A percentile compares a stretch with the other conserved stretches of the same genome.
phyloP scores from a whole-genome alignment of 148 eudicot species.

The Vaccinium myrtillus region DNA sequence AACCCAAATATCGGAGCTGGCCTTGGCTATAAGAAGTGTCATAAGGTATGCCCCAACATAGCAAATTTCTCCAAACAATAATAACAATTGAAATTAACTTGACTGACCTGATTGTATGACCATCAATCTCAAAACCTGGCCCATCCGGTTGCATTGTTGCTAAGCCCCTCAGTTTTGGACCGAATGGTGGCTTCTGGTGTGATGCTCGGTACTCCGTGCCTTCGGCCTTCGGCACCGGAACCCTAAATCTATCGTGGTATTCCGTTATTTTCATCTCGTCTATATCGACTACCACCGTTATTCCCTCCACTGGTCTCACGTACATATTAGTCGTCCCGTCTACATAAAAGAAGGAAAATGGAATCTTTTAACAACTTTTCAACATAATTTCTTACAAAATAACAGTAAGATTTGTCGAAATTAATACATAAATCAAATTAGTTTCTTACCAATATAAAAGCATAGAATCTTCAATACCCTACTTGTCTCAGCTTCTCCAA shows the following conservation, averaged over 20 bases:
- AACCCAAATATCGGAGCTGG: no score
- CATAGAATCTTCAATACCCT: constrained; percentile 16
- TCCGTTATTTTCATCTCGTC: constrained; percentile 24
- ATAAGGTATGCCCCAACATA: no score
- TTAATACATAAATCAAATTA: no score
- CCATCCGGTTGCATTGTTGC: constrained; percentile 17
- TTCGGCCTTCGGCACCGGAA: constrained; percentile 38
- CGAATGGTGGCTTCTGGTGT: constrained; percentile 18
- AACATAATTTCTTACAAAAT: no score
- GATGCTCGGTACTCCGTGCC: constrained; percentile 38
- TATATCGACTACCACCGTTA: constrained; percentile 14
- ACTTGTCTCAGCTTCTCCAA: neutral
- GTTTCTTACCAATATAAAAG: neutral
- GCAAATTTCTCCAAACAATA: no score
- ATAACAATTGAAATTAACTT: no score
- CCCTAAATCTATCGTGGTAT: constrained; percentile 19
- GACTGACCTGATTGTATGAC: constrained; percentile 21
- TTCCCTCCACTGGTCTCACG: constrained; percentile 26
- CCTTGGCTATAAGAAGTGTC: no score
- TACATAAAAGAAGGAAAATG: neutral
- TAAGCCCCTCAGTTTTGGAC: neutral
- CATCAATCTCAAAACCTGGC: constrained; percentile 26
- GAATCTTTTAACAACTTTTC: no score
- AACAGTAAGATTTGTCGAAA: no score
- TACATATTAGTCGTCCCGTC: constrained; percentile 26